Evolutionary conservation across 345 rosid genomes (phyloP), one percentile per base, ranked within the genome.

Genomic region (Kernera saxatilis): DNA sequence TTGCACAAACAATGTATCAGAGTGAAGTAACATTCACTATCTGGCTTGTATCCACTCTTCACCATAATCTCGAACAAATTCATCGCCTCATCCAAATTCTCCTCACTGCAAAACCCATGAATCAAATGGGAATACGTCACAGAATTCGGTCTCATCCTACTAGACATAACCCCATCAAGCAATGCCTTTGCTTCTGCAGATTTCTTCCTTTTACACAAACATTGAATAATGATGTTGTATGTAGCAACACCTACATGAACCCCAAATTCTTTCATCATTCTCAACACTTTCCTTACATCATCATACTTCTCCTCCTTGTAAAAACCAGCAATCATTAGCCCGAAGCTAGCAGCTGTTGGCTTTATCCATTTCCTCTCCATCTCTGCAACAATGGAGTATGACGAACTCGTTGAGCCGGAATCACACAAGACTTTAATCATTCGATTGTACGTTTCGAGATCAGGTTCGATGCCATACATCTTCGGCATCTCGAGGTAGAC

Each of bases 91-190:
- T 81, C 85, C 48, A 83, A 67, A 70, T 86, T 69, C 29, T 83
- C 95, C 76, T 85, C 96, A 40, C 49, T 70, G 21, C 92, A 85
- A 53, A 83, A 89, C 74, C 99, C 98, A 59, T 72, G 84, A 74
- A 91, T 85, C 88, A 91, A 84, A 81, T 82, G 68, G 11, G 18
- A 30, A 71, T 71, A 88, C 0, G 93, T 81, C 1, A 19, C 79
- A 0, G 83, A 66, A 41, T 82, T 89, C 0, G 92, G 89, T 66
- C 82, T 81, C 64, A 81, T 72, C 50, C 86, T 72, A 64, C 66
- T 72, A 0, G 75, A 69, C 33, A 88, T 1, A 83, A 91, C 85
- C 17, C 79, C 88, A 8, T 76, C 72, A 26, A 91, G 43, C 86
- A 94, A 79, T 1, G 74, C 79, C 65, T 76, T 87, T 0, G 96